These are phyloP conservation scores for Sanghuangporus sanghuang DNA, from an alignment of 1,284 basidiomycete genomes.

Conservation along the genomic window DNA sequence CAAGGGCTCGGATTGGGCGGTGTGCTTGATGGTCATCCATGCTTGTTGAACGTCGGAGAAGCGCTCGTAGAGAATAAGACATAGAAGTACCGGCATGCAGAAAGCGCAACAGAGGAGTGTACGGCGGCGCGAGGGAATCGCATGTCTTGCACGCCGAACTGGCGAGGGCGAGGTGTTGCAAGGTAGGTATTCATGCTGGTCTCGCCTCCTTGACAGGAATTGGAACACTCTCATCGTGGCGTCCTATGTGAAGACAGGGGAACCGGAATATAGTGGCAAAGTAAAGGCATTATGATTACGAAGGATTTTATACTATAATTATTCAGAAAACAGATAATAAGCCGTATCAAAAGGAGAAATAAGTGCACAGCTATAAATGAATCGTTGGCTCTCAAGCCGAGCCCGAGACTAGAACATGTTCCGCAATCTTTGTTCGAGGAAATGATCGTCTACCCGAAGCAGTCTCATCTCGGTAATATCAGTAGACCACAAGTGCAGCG, in stretches of 20 bases:
- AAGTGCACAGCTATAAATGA: too few species aligned
- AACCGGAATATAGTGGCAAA: background rate
- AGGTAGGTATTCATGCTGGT: slow-evolving; percentile 7
- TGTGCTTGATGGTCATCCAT: background rate
- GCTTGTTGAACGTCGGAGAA: background rate
- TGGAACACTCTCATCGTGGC: background rate
- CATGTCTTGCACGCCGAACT: background rate
- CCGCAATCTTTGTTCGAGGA: too few species aligned
- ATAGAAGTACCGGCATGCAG: slow-evolving; percentile 1
- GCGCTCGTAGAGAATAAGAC: background rate
- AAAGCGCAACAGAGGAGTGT: background rate
- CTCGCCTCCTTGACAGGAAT: background rate
- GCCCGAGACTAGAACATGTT: too few species aligned
- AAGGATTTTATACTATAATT: too few species aligned
- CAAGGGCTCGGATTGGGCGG: background rate
- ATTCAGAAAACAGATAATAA: too few species aligned
- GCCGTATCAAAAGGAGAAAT: too few species aligned
- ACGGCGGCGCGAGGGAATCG: background rate
- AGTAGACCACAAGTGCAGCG: too few species aligned
- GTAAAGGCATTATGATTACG: background rate
- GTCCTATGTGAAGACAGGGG: background rate
- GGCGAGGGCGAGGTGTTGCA: background rate
- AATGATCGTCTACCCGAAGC: too few species aligned
- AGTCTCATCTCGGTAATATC: too few species aligned
- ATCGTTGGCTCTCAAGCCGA: too few species aligned